These are phyloP conservation scores for Yarrowia sp. DNA, from an alignment of 805 yeast species.

Conservation along the genomic window DNA sequence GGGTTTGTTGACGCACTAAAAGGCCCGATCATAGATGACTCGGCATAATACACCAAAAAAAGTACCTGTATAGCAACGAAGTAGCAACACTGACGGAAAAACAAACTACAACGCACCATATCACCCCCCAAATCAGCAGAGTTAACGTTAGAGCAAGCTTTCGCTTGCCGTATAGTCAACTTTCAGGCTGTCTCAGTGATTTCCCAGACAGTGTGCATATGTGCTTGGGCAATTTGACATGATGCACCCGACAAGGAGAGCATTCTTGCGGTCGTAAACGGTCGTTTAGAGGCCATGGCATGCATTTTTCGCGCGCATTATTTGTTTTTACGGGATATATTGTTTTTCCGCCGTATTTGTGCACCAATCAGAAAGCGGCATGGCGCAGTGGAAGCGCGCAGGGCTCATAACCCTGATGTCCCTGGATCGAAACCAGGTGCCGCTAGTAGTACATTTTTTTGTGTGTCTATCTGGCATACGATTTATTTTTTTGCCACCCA, in stretches of 20 bases:
- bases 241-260: background rate
- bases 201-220: background rate
- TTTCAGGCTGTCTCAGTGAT: background rate
- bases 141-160: background rate
- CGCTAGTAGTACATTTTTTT: conserved; percentile 48
- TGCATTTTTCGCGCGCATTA: background rate
- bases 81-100: background rate
- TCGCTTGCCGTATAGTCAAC: background rate
- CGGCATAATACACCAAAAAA: background rate
- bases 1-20: background rate
- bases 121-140: too few relatives aligned
- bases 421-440: conserved; percentile 88
- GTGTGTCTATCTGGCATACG: background rate
- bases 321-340: background rate
- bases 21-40: background rate
- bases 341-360: background rate
- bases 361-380: conserved; percentile 37
- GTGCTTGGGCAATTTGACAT: background rate
- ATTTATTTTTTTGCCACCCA: conserved; percentile 7
- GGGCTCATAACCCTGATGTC: conserved; percentile 96
- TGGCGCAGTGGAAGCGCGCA: conserved; percentile 80
- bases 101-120: background rate
- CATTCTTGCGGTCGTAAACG: background rate
- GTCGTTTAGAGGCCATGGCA: background rate
- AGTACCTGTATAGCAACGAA: background rate